Conservation (phyloP, 495 filamentous ascomycete genomes). For the Neurospora cerealis region DNA sequence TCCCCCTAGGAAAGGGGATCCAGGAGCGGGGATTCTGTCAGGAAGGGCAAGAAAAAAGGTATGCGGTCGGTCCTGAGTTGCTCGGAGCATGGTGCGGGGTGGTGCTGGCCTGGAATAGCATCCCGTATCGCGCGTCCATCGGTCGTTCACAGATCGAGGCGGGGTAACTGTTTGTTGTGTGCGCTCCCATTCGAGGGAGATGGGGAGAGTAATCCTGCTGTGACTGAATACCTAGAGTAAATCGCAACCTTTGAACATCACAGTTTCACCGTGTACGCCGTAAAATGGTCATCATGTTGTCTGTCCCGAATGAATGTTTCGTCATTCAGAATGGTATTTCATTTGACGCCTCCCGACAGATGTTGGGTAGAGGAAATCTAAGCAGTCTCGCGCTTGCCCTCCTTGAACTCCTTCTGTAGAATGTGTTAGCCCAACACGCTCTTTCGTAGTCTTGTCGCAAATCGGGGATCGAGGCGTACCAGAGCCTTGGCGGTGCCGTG, state of each 20-base stretch:
- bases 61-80: neutral
- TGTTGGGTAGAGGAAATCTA: conserved; percentile 38
- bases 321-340: conserved; percentile 24
- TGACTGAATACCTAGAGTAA: neutral
- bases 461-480: conserved; percentile 48
- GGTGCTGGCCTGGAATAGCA: neutral
- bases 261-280: neutral
- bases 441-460: neutral
- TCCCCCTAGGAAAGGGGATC: neutral
- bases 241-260: neutral
- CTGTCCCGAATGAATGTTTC: neutral
- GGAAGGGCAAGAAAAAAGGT: neutral
- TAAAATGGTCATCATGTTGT: neutral
- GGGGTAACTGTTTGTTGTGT: neutral
- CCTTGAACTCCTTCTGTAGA: conserved; percentile 89
- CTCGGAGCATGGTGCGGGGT: neutral
- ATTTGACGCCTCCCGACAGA: conserved; percentile 11
- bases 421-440: conserved; percentile 33
- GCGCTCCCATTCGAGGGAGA: neutral
- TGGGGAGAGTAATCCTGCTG: neutral
- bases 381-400: conserved; percentile 89
- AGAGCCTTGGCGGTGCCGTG: conserved; percentile 97
- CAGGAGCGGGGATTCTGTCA: neutral
- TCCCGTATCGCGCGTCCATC: neutral
- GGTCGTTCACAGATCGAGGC: neutral